phyloP scores from a whole-genome alignment of 2,329 filamentous ascomycete genomes.

The Orbilia ellipsospora region DNA sequence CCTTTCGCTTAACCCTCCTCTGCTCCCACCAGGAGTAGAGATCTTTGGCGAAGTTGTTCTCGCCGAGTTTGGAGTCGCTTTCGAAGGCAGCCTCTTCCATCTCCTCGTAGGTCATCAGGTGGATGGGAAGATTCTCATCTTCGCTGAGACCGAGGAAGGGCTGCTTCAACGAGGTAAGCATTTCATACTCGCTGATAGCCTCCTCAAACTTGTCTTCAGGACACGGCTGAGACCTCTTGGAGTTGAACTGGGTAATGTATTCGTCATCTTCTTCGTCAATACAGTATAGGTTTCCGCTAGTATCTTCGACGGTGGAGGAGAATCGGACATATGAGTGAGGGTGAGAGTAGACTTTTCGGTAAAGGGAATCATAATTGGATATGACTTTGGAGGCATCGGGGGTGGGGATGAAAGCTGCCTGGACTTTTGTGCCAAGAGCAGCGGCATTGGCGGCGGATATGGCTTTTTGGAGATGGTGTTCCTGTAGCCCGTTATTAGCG shows the following conservation, averaged over 20 bases:
- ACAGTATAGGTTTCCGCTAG: constrained; percentile 88
- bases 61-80: constrained; percentile 47
- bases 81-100: constrained; percentile 70
- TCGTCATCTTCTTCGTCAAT: constrained; percentile 91
- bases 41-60: constrained; percentile 43
- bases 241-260: constrained; percentile 84
- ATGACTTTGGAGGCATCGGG: constrained; percentile 71
- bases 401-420: constrained; percentile 75
- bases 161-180: constrained; percentile 82
- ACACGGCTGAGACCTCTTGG: constrained; percentile 75
- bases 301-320: constrained; percentile 97
- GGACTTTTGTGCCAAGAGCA: constrained; percentile 70
- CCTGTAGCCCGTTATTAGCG: constrained; percentile 68
- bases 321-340: constrained; percentile 96
- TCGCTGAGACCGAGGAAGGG: constrained; percentile 76
- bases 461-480: constrained; percentile 93
- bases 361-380: constrained; percentile 89
- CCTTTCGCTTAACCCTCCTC: constrained; percentile 73
- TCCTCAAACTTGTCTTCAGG: constrained; percentile 93
- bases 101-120: constrained; percentile 77
- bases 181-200: constrained; percentile 94
- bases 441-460: constrained; percentile 71
- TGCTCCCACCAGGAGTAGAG: constrained; percentile 75
- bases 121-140: constrained; percentile 78
- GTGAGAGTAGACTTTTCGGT: constrained; percentile 80